Percentiles rank a stretch among this genome's conserved stretches.
These are phyloP conservation scores for Botrytis elliptica DNA, from an alignment of 2,329 filamentous ascomycete genomes.

Conservation along the genomic window DNA sequence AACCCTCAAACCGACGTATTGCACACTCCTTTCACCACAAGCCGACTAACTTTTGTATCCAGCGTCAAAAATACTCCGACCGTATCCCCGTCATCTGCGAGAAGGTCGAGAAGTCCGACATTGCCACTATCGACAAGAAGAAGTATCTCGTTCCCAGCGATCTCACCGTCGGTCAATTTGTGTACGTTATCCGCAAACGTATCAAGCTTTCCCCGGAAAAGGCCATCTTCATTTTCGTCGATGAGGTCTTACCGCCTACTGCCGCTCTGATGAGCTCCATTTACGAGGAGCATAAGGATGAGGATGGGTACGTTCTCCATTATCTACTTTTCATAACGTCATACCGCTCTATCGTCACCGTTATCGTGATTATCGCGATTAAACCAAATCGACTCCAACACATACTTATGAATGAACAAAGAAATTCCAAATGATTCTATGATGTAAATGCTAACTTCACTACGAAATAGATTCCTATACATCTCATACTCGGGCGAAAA, in stretches of 20 bases:
- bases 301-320: conserved; percentile 56
- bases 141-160: conserved; percentile 98
- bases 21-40: not conserved
- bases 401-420: not conserved
- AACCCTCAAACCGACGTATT: conserved; percentile 20
- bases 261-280: conserved; percentile 99
- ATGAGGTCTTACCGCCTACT: conserved; percentile 94
- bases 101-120: conserved; percentile 99
- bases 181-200: conserved; percentile 99
- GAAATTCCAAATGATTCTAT: not conserved
- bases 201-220: conserved; percentile 99
- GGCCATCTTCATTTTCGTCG: conserved; percentile 99
- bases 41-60: conserved; percentile 4
- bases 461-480: conserved; percentile 65
- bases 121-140: conserved; percentile 99
- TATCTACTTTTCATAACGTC: conserved; percentile 29
- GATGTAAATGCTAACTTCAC: not conserved
- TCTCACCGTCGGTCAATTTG: conserved; percentile 97
- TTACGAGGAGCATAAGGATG: conserved; percentile 96
- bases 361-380: conserved; percentile 19
- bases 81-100: conserved; percentile 99
- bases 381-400: not conserved
- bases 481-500: conserved; percentile 99
- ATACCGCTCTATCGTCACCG: conserved; percentile 13
- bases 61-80: conserved; percentile 94